Percentiles rank a stretch among this genome's conserved stretches.
phyloP scores from a whole-genome alignment of 352 stramenopile species.

The Elongisporangium anandrum region DNA sequence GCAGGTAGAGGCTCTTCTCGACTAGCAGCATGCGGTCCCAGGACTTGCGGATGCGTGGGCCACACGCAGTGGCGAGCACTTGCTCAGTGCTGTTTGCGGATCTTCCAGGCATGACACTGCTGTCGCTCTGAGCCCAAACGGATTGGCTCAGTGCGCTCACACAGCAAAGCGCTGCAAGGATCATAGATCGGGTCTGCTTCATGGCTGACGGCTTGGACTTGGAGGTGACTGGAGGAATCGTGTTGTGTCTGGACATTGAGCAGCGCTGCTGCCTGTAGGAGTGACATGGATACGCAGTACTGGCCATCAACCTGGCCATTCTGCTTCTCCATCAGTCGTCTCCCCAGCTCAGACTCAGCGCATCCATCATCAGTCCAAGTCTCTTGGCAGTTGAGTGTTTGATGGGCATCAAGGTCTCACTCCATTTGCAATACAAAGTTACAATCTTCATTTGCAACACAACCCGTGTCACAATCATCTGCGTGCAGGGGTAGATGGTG shows the following conservation, averaged over 20 bases:
- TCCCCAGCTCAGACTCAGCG: neutral
- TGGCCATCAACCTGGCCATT: neutral
- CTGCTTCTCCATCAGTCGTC: neutral
- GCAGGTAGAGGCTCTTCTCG: constrained; percentile 76
- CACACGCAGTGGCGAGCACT: constrained; percentile 20
- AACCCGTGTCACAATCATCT: too few species aligned
- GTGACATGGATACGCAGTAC: neutral
- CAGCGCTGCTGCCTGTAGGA: neutral
- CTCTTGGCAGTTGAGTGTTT: neutral
- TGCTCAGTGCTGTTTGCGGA: constrained; percentile 6
- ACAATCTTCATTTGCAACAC: neutral
- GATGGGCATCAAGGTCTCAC: too few species aligned
- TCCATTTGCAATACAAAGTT: neutral
- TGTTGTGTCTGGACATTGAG: neutral
- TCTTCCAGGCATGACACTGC: constrained; percentile 5
- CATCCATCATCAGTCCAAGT: neutral
- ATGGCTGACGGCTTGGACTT: constrained; percentile 4
- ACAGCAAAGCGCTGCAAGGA: constrained; percentile 5
- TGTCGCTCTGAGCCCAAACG: constrained; percentile 3
- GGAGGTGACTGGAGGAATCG: neutral
- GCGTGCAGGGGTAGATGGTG: too few species aligned
- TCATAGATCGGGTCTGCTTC: constrained; percentile 9
- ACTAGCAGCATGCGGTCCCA: constrained; percentile 55
- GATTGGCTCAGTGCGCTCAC: constrained; percentile 14
- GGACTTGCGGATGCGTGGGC: constrained; percentile 68